Percentiles rank a stretch among this genome's conserved stretches.
Conservation (phyloP, 768 basidiomycete species). For the Pleurotus ostreatus region DNA sequence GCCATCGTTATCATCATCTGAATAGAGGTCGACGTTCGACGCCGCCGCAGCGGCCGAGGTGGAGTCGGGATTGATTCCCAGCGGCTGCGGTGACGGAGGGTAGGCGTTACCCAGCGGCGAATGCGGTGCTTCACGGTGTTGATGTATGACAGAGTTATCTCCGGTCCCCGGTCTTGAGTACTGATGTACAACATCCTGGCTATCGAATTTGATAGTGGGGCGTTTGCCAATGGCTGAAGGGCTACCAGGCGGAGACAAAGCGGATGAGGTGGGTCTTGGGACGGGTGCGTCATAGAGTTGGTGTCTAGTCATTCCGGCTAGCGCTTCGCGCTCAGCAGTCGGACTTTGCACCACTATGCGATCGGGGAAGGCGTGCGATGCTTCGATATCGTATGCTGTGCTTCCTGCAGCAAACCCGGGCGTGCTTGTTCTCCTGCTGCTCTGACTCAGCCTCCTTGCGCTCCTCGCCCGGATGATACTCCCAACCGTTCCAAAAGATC, state of each 20-base stretch:
- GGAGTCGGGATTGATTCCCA: constrained; percentile 14
- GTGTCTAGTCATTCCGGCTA: constrained; percentile 65
- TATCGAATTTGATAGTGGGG: constrained; percentile 75
- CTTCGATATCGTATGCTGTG: constrained; percentile 7
- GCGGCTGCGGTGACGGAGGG: constrained; percentile 18
- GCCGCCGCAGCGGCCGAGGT: neutral
- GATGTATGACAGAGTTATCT: constrained; percentile 40
- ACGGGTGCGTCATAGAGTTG: constrained; percentile 89
- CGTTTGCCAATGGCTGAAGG: constrained; percentile 29
- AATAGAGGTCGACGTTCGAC: constrained; percentile 9
- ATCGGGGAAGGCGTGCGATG: neutral
- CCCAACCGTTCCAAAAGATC: constrained; percentile 87
- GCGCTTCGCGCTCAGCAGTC: constrained; percentile 18
- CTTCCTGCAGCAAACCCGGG: neutral
- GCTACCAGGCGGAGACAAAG: constrained; percentile 28
- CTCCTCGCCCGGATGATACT: constrained; percentile 79
- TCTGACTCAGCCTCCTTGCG: constrained; percentile 47
- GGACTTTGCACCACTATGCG: constrained; percentile 11
- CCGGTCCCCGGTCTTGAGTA: constrained; percentile 60
- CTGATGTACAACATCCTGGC: constrained; percentile 69
- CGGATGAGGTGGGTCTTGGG: constrained; percentile 40
- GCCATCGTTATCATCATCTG: constrained; percentile 2
- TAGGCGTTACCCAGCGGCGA: constrained; percentile 21
- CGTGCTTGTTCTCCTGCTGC: constrained; percentile 27
- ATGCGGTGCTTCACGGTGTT: constrained; percentile 38